Base-by-base conservation (phyloP, 768 basidiomycete species). In the Myochromella boudieri region DNA sequence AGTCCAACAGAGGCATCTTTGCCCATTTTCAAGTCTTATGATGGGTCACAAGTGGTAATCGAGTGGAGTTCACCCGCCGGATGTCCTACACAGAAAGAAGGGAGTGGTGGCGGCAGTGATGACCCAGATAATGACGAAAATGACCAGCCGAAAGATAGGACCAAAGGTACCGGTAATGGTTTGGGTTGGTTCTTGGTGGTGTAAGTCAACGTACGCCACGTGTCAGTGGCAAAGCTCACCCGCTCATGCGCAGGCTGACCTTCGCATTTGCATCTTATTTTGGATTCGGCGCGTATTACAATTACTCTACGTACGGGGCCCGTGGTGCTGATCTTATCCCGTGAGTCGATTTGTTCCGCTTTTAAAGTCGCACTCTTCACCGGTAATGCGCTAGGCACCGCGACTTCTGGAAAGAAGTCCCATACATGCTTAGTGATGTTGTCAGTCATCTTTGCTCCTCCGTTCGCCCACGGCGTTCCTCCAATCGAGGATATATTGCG, bases 121-220 rank as follows among this genome's bases (percentile, higher is more conserved):
- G 54, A 54, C 10, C 53, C 37, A 28, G 50, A 49, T 41, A 46
- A 54, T 20, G 47, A 56, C 18, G 52, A 59, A 21, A 53, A 40
- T 15, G 55, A 52, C 22, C 50, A 52, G 10, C 54, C 47, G 9
- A n/a, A 57, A 42, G 42, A 60, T 27, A 61, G 71, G 2, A 63
- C 66, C 32, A 66, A 74, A 53, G 67, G 57, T 39, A 75, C 80
- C 20, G 86, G 84, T 3, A 89, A 84, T 63, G 88, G 85, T 18
- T 69, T 95, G n/a, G 86, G 89, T 3, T 92, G 87, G 78, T 93
- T 94, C 71, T 88, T 94, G 73, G 71, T 91, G 24, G 71, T 91
- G 90, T 88, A 64, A 64, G 88, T 65, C 40, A n/a, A n/a, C n/a
- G n/a, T n/a, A n/a, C 25, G 21, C 12, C 24, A n/a, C 29, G n/a